A percentile compares a stretch with the other conserved stretches of the same genome.
These are phyloP conservation scores for Chalaropsis thielavioides DNA, from an alignment of 2,329 filamentous ascomycete genomes.

Conservation along the genomic window DNA sequence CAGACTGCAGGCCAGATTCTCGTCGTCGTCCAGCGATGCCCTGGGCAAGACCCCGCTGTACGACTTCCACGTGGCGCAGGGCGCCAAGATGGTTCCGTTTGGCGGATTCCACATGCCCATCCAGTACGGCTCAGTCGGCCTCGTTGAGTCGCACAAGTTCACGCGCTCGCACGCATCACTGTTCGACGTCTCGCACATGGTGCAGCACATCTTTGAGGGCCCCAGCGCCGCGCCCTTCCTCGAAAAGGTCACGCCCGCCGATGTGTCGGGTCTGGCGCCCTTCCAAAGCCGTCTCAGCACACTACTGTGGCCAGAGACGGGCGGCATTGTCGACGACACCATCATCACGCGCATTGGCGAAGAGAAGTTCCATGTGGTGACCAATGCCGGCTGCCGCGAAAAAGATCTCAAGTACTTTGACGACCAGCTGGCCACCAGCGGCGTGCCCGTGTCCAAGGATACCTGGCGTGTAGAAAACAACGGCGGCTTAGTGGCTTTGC, in stretches of 20 bases:
- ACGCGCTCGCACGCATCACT: constrained; percentile 77
- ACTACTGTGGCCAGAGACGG: constrained; percentile 62
- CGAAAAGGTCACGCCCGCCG: constrained; percentile 68
- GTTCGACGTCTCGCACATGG: constrained; percentile 97
- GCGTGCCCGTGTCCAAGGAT: constrained; percentile 35
- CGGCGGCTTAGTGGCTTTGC: constrained; percentile 72
- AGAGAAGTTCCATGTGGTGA: constrained; percentile 79
- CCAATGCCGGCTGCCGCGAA: constrained; percentile 80
- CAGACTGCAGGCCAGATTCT: constrained; percentile 13
- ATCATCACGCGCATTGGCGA: constrained; percentile 69
- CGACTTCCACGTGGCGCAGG: constrained; percentile 60
- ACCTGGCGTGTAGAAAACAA: constrained; percentile 56
- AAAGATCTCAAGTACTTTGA: constrained; percentile 73
- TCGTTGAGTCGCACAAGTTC: constrained; percentile 77
- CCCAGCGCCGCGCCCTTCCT: constrained; percentile 69
- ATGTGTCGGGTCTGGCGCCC: constrained; percentile 45
- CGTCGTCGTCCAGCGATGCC: constrained; percentile 21
- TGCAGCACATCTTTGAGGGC: constrained; percentile 73
- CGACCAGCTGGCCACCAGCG: constrained; percentile 49
- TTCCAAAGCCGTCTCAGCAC: constrained; percentile 73
- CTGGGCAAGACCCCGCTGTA: constrained; percentile 59
- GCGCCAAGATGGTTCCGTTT: constrained; percentile 94
- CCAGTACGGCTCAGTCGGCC: constrained; percentile 63
- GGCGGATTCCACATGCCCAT: constrained; percentile 88
- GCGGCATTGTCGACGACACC: constrained; percentile 89